Conservation (phyloP, 768 basidiomycete genomes). For the Trametes cinnabarina region DNA sequence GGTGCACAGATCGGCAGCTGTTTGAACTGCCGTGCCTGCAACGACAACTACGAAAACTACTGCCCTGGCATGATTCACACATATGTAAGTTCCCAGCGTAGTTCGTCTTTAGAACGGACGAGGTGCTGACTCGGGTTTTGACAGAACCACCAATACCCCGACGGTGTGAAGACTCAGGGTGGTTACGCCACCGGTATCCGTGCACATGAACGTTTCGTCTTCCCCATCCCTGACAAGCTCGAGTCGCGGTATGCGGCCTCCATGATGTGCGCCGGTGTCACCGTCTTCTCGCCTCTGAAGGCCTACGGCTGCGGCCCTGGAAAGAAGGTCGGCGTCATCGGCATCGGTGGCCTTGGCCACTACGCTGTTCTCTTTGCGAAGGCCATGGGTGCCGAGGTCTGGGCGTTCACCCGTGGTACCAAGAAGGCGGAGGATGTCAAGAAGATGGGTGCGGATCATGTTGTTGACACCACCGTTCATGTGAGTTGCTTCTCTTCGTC, state of each 20-base stretch:
- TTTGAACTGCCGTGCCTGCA: constrained; percentile 48
- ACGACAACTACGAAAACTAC: constrained; percentile 55
- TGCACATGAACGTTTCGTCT: constrained; percentile 53
- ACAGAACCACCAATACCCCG: constrained; percentile 40
- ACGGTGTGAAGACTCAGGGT: constrained; percentile 38
- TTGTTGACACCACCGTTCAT: constrained; percentile 43
- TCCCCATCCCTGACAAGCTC: constrained; percentile 55
- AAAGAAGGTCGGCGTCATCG: constrained; percentile 63
- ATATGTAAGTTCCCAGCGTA: constrained; percentile 33
- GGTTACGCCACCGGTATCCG: constrained; percentile 50
- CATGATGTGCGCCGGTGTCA: constrained; percentile 63
- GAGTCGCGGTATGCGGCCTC: constrained; percentile 55
- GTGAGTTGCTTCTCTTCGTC: neutral
- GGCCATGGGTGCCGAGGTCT: constrained; percentile 57
- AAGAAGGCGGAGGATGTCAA: constrained; percentile 54
- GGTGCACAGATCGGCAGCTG: constrained; percentile 53
- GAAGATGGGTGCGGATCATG: constrained; percentile 54
- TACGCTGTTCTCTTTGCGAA: constrained; percentile 43
- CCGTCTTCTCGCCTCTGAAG: constrained; percentile 59
- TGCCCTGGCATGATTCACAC: constrained; percentile 42
- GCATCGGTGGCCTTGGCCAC: constrained; percentile 59
- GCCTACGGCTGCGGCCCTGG: constrained; percentile 56
- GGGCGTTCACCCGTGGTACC: constrained; percentile 56
- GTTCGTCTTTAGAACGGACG: neutral
- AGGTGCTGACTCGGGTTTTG: neutral